Conservation (phyloP, 768 basidiomycete species). For the Pisolithus microcarpus region DNA sequence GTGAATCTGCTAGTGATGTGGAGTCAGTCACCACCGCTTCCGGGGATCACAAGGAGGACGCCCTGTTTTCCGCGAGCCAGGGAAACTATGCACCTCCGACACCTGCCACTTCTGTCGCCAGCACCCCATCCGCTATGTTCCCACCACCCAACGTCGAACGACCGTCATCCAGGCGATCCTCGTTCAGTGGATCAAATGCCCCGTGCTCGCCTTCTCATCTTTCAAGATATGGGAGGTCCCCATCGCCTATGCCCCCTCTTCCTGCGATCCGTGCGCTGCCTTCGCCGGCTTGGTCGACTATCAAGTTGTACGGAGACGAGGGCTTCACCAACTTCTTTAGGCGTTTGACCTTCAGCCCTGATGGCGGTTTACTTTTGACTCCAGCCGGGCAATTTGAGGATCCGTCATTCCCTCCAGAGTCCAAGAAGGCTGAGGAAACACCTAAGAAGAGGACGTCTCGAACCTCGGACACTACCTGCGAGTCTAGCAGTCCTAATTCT, state of each 20-base stretch:
- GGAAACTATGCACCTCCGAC: conserved; percentile 41
- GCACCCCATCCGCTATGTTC: conserved; percentile 52
- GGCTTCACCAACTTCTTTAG: conserved; percentile 94
- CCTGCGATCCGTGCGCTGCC: conserved; percentile 81
- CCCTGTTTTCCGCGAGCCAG: conserved; percentile 24
- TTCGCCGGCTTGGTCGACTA: conserved; percentile 54
- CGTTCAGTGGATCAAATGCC: conserved; percentile 75
- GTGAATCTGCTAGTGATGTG: conserved; percentile 74
- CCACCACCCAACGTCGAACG: conserved; percentile 46
- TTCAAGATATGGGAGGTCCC: conserved; percentile 69
- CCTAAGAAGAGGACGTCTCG: conserved; percentile 57
- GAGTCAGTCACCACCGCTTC: conserved; percentile 50
- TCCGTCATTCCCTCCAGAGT: conserved; percentile 48
- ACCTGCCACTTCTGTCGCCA: conserved; percentile 61
- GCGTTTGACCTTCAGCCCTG: conserved; percentile 88
- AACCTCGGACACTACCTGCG: conserved; percentile 31
- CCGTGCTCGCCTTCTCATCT: conserved; percentile 65
- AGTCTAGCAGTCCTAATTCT: conserved; percentile 31
- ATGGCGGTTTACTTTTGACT: conserved; percentile 87
- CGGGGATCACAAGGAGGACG: conserved; percentile 48
- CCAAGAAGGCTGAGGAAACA: conserved; percentile 29
- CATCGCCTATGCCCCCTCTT: conserved; percentile 86
- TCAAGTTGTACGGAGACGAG: conserved; percentile 92
- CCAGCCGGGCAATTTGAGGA: conserved; percentile 98
- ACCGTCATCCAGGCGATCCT: conserved; percentile 55